Evolutionary conservation across 75 land plant species (phyloP).

Genomic region (Picea glauca): DNA sequence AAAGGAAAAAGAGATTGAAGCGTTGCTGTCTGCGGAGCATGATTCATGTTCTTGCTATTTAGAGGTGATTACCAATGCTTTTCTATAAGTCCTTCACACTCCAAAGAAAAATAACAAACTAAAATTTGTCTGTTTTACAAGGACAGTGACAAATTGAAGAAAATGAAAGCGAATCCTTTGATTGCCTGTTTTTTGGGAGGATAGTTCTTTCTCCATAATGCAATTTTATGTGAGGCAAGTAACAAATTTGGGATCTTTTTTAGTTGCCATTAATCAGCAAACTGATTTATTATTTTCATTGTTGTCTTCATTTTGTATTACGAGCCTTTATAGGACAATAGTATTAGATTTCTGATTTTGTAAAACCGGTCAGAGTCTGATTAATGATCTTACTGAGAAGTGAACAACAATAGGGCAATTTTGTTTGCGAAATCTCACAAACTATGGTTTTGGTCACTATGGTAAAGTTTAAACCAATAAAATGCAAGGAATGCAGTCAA

Average conservation of each 20-base stretch:
- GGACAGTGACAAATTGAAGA: not conserved
- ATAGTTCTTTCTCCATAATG: not conserved
- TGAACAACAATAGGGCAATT: not conserved
- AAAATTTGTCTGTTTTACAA: not conserved
- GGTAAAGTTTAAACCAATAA: not conserved
- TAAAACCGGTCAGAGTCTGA: not conserved
- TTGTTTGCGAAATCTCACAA: not conserved
- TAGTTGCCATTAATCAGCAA: not conserved
- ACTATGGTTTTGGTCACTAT: not conserved
- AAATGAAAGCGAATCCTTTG: not conserved
- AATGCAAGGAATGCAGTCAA: not conserved
- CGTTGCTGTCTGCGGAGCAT: slow-evolving; percentile 77
- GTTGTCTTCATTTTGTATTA: not conserved
- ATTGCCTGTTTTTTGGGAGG: not conserved
- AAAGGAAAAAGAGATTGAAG: slow-evolving; percentile 81
- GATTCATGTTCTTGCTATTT: slow-evolving; percentile 91
- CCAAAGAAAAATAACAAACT: not conserved
- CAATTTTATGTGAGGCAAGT: not conserved
- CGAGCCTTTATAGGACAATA: not conserved
- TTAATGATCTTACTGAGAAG: not conserved
- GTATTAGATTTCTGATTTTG: not conserved
- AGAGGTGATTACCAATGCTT: slow-evolving; percentile 53
- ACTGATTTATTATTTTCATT: slow-evolving; percentile 1
- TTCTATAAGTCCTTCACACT: not conserved
- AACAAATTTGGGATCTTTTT: slow-evolving; percentile 1